Percentiles rank a stretch among this genome's conserved stretches.
Evolutionary conservation across 1,139 yeast species (phyloP).

Genomic region (Zygosaccharomyces pseudobailii): DNA sequence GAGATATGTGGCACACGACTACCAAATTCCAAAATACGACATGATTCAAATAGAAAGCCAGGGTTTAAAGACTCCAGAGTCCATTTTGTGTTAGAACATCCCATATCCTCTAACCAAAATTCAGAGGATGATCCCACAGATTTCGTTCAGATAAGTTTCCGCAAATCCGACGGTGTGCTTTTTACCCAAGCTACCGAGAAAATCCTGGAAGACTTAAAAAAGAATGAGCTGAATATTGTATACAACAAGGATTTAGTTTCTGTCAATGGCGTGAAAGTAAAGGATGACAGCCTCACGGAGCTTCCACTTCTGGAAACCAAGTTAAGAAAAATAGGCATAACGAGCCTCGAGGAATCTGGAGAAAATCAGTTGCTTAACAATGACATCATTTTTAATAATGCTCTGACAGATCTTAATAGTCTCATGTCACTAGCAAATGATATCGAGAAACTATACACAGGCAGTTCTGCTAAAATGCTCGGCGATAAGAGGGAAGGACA

Average conservation of each 20-base stretch:
- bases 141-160: constrained; percentile 54
- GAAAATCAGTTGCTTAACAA: constrained; percentile 55
- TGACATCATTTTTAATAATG: constrained; percentile 58
- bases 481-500: constrained; percentile 19
- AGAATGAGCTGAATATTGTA: constrained; percentile 39
- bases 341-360: constrained; percentile 60
- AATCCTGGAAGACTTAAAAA: constrained; percentile 43
- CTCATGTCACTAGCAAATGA: constrained; percentile 76
- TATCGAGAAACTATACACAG: constrained; percentile 48
- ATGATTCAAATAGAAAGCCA: constrained; percentile 6
- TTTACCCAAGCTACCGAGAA: constrained; percentile 44
- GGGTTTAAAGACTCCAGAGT: constrained; percentile 30
- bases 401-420: constrained; percentile 73
- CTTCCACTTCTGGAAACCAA: constrained; percentile 21
- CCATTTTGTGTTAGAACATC: constrained; percentile 26
- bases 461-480: constrained; percentile 17
- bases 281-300: constrained; percentile 9
- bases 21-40: constrained; percentile 30
- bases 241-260: constrained; percentile 28
- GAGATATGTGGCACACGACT: constrained; percentile 81
- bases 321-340: constrained; percentile 49
- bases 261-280: constrained; percentile 22
- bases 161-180: constrained; percentile 52
- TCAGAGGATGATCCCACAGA: constrained; percentile 31
- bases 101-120: constrained; percentile 4